Percentiles rank a stretch among this genome's conserved stretches.
Evolutionary conservation across 2,329 filamentous ascomycete genomes (phyloP).

Genomic region (Penicillium sp.): DNA sequence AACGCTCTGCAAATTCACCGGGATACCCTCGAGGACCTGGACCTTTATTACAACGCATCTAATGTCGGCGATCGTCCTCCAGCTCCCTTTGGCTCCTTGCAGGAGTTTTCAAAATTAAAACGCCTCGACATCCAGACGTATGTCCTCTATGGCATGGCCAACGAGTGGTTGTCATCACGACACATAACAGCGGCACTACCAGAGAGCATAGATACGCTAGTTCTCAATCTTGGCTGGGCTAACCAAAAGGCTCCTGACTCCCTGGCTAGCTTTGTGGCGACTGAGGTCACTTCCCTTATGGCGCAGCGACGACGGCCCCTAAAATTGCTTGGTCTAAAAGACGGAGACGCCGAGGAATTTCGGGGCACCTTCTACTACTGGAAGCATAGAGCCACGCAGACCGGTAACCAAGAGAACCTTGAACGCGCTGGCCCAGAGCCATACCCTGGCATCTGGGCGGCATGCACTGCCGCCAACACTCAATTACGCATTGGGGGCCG

Average conservation of each 20-base stretch:
- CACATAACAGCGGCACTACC: neutral
- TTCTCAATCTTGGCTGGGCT: neutral
- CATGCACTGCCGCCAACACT: neutral
- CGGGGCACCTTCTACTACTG: too few species aligned
- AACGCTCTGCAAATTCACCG: neutral
- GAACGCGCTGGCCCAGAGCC: neutral
- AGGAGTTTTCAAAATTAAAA: slow-evolving; percentile 1
- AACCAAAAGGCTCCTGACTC: neutral
- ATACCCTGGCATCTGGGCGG: neutral
- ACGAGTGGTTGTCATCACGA: neutral
- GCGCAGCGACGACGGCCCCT: neutral
- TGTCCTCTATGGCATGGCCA: neutral
- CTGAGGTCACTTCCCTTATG: neutral
- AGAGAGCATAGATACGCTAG: neutral
- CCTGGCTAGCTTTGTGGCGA: neutral
- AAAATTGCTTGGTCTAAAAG: neutral
- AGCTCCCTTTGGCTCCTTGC: neutral
- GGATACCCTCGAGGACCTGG: neutral
- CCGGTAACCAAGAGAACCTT: neutral
- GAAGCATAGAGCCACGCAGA: neutral
- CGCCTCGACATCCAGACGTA: neutral
- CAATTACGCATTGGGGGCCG: neutral
- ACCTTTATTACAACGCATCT: neutral
- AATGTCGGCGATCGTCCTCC: neutral
- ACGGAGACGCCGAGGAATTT: too few species aligned